Conservation (phyloP, 2,329 filamentous ascomycete genomes). For the Canariomyces notabilis region DNA sequence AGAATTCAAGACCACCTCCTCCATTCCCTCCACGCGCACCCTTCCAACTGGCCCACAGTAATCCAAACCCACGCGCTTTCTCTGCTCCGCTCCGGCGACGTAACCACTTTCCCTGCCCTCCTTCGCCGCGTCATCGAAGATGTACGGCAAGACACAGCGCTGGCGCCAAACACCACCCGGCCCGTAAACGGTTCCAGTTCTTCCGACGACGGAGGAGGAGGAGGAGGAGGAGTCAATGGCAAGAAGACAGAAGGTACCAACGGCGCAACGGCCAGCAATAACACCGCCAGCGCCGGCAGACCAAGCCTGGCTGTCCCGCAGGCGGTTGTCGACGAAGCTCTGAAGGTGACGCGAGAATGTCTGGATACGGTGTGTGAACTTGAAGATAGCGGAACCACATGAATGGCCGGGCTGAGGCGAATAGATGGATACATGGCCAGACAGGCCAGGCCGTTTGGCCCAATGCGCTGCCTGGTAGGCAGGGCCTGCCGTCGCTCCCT, state of each 20-base stretch:
- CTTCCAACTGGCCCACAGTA: conserved; percentile 57
- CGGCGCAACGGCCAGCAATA: conserved; percentile 24
- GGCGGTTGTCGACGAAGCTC: conserved; percentile 55
- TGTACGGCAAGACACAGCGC: conserved; percentile 47
- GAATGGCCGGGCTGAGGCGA: conserved; percentile 18
- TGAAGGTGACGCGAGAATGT: conserved; percentile 55
- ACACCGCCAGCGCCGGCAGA: conserved; percentile 17
- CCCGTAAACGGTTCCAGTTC: conserved; percentile 30
- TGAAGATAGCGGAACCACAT: conserved; percentile 23
- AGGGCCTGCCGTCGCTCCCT: too few relatives aligned
- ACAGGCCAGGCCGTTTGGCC: too few relatives aligned
- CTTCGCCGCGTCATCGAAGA: conserved; percentile 58
- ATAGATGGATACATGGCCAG: conserved; percentile 7
- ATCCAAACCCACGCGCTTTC: conserved; percentile 56
- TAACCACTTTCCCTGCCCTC: conserved; percentile 56
- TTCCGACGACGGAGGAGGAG: conserved; percentile 31
- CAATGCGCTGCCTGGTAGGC: too few relatives aligned
- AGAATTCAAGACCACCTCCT: conserved; percentile 63
- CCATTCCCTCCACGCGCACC: conserved; percentile 55
- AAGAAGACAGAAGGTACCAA: conserved; percentile 24
- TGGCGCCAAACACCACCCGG: conserved; percentile 27
- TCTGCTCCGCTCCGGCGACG: conserved; percentile 56
- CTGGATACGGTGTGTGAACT: conserved; percentile 47
- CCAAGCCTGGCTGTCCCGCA: conserved; percentile 52
- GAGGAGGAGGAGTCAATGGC: conserved; percentile 29